Evolutionary conservation across 2,329 filamentous ascomycete genomes (phyloP).

Genomic region (Aplosporella prunicola): DNA sequence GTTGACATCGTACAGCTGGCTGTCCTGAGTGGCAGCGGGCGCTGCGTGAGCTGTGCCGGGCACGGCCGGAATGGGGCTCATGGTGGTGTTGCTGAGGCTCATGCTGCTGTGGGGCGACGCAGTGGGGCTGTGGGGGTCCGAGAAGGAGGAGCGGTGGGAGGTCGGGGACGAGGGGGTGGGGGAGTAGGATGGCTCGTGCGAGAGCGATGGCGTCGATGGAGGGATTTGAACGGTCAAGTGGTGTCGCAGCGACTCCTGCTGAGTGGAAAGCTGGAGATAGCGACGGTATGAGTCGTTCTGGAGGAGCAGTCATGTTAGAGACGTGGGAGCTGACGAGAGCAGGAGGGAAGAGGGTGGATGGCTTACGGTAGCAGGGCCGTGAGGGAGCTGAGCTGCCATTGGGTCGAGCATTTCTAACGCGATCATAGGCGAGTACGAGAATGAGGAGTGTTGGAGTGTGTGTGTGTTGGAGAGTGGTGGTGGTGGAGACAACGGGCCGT

Average conservation of each 20-base stretch:
- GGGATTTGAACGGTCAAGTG: constrained; percentile 29
- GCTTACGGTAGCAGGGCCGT: constrained; percentile 5
- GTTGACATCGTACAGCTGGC: constrained; percentile 41
- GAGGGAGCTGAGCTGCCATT: constrained; percentile 6
- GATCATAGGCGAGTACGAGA: background rate
- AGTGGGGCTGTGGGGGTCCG: constrained; percentile 15
- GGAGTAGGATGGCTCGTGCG: constrained; percentile 21
- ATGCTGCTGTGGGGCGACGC: constrained; percentile 15
- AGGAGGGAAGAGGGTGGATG: background rate
- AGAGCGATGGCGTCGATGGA: constrained; percentile 15
- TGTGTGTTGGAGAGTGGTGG: background rate
- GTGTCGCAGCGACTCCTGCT: constrained; percentile 32
- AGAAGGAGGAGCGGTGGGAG: constrained; percentile 15
- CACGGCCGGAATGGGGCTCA: constrained; percentile 4
- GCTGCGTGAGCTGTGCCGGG: constrained; percentile 4
- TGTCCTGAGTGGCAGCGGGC: constrained; percentile 13
- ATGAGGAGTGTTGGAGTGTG: background rate
- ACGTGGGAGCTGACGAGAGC: background rate
- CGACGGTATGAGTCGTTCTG: constrained; percentile 27
- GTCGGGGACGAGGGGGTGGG: constrained; percentile 27
- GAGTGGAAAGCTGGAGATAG: constrained; percentile 32
- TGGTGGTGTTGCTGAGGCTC: constrained; percentile 15
- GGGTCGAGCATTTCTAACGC: background rate
- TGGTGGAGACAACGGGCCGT: too few species aligned
- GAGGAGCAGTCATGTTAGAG: constrained; percentile 1